phyloP scores from a whole-genome alignment of 441 rosid species.

The Hypseocharis bilobata region DNA sequence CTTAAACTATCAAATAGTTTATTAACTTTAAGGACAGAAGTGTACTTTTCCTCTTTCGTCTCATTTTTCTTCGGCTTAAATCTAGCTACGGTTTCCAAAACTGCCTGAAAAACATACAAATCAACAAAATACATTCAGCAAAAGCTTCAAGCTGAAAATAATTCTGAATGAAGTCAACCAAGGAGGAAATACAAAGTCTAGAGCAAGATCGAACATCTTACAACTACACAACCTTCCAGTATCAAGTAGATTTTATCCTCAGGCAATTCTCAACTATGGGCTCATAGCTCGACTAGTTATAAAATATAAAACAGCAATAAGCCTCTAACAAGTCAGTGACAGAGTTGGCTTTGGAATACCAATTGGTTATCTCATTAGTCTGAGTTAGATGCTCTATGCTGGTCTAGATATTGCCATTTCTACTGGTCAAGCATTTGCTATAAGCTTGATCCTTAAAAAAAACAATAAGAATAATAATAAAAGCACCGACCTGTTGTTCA shows the following conservation, averaged over 20 bases:
- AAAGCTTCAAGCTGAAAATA: slow-evolving; percentile 6
- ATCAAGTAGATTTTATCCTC: neutral
- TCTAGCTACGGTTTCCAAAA: slow-evolving; percentile 78
- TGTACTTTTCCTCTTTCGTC: slow-evolving; percentile 64
- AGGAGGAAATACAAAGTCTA: neutral
- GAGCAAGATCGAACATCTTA: neutral
- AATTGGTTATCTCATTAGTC: neutral
- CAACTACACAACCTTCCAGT: neutral
- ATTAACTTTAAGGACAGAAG: slow-evolving; percentile 8
- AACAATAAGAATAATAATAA: too few relatives aligned
- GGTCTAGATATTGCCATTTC: neutral
- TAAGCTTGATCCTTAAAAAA: too few relatives aligned
- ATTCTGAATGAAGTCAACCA: slow-evolving; percentile 1
- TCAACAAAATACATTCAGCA: slow-evolving; percentile 19
- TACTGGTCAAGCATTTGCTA: neutral
- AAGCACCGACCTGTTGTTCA: slow-evolving; percentile 62
- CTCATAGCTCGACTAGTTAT: neutral
- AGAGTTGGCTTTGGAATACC: neutral
- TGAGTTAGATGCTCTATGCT: neutral
- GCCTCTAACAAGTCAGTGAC: neutral
- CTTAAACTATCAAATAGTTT: neutral
- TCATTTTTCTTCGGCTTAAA: slow-evolving; percentile 71
- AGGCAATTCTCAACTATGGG: too few relatives aligned
- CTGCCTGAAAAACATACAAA: slow-evolving; percentile 43
- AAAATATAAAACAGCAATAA: neutral